These are phyloP conservation scores for Exserohilum rostratum DNA, from an alignment of 2,329 filamentous ascomycete genomes.

Conservation along the genomic window DNA sequence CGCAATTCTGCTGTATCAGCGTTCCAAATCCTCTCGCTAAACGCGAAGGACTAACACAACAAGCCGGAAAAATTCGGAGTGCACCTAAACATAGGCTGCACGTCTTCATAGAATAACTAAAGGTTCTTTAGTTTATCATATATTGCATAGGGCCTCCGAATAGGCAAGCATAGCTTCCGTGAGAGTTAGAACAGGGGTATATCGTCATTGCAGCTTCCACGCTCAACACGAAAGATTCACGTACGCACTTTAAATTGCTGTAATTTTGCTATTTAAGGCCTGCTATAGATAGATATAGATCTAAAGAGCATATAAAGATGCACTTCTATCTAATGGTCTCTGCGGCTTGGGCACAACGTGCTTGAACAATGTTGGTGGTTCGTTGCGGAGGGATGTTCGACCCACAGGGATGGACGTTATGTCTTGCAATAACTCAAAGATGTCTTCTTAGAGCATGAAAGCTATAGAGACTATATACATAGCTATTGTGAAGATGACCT, in stretches of 20 bases:
- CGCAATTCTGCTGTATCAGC: background rate
- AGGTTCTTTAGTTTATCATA: background rate
- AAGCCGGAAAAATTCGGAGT: background rate
- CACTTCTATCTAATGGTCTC: background rate
- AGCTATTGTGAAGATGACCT: slow-evolving; percentile 2
- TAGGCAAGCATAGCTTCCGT: background rate
- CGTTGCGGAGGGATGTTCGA: background rate
- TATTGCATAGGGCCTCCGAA: background rate
- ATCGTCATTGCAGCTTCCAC: background rate
- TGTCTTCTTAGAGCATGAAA: slow-evolving; percentile 4
- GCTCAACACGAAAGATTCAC: background rate
- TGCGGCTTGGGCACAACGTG: background rate
- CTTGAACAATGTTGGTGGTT: background rate
- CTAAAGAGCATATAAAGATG: background rate
- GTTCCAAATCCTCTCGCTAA: background rate
- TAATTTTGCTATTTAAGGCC: background rate
- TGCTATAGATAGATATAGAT: background rate
- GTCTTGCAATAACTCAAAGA: slow-evolving; percentile 4
- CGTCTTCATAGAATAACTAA: background rate
- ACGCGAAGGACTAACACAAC: background rate
- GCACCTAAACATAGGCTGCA: background rate
- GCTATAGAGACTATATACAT: slow-evolving; percentile 7
- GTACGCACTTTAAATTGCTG: background rate
- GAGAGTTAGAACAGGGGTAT: background rate
- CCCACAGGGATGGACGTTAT: background rate